A percentile compares a stretch with the other conserved stretches of the same genome.
These are phyloP conservation scores for Rickenella mellea DNA, from an alignment of 768 basidiomycete genomes.

Conservation along the genomic window DNA sequence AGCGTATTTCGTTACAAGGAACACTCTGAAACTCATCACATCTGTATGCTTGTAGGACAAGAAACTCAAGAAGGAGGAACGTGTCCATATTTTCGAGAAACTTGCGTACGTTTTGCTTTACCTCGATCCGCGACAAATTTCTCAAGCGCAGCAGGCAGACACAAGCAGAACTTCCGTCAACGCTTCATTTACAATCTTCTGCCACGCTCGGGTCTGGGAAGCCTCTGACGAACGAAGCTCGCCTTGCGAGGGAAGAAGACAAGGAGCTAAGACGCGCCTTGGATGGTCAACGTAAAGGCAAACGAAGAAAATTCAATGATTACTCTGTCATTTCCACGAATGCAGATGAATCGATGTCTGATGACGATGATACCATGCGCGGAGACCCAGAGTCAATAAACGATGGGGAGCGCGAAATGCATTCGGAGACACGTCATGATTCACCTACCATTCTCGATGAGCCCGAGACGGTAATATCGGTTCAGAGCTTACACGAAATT, in stretches of 20 bases:
- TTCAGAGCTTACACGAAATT: conserved; percentile 1
- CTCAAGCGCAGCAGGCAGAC: conserved; percentile 47
- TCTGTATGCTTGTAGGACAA: conserved; percentile 50
- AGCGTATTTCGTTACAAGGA: conserved; percentile 16
- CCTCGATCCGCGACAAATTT: conserved; percentile 4
- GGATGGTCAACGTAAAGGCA: conserved; percentile 32
- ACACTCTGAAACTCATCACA: neutral
- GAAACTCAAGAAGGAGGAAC: conserved; percentile 86
- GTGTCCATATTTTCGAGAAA: conserved; percentile 66
- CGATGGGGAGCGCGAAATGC: conserved; percentile 13
- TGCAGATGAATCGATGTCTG: conserved; percentile 24
- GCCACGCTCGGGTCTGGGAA: conserved; percentile 77
- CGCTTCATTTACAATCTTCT: conserved; percentile 63
- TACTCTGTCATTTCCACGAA: conserved; percentile 11
- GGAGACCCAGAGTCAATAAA: conserved; percentile 6
- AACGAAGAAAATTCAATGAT: conserved; percentile 31
- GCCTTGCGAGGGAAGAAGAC: conserved; percentile 50
- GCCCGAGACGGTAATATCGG: neutral
- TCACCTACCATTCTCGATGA: conserved; percentile 3
- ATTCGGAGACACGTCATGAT: conserved; percentile 15
- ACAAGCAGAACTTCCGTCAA: conserved; percentile 56
- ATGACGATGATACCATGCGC: conserved; percentile 16
- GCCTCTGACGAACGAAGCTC: conserved; percentile 48
- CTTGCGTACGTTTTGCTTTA: conserved; percentile 49
- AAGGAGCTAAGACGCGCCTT: conserved; percentile 44